Evolutionary conservation across 345 rosid species (phyloP).

Genomic region (Eucalyptus melliodora): DNA sequence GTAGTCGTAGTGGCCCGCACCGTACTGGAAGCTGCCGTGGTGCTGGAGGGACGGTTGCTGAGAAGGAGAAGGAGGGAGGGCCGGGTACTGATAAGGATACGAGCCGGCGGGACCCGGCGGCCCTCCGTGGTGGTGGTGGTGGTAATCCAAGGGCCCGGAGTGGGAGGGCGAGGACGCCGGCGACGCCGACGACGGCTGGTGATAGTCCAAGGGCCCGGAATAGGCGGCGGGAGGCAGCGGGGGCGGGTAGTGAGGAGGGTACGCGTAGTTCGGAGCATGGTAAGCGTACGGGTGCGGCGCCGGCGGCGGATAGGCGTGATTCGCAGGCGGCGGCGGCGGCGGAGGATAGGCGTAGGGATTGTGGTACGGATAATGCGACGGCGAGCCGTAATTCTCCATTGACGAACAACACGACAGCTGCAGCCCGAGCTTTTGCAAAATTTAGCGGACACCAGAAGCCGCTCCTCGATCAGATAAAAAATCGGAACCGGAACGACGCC

Average conservation of each 20-base stretch:
- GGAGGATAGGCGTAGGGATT: too few species aligned
- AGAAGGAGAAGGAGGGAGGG: conserved; percentile 1
- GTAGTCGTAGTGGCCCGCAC: conserved; percentile 18
- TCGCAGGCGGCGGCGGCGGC: too few species aligned
- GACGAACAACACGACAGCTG: too few species aligned
- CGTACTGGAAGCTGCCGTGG: conserved; percentile 33
- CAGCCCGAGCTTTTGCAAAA: too few species aligned
- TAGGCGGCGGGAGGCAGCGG: neutral
- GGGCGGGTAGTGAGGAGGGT: conserved; percentile 22
- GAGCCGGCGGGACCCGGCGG: neutral
- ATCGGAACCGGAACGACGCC: too few species aligned
- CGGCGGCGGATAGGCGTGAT: neutral
- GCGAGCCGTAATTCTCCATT: too few species aligned
- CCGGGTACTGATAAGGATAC: conserved; percentile 33
- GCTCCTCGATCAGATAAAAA: too few species aligned
- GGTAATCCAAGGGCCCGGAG: conserved; percentile 32
- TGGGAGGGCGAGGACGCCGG: conserved; percentile 4
- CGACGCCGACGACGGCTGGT: neutral
- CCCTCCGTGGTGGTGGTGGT: neutral
- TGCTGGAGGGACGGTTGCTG: conserved; percentile 24
- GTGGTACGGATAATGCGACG: too few species aligned
- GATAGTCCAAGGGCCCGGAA: neutral
- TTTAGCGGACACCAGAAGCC: too few species aligned
- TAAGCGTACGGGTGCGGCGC: neutral
- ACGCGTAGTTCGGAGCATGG: conserved; percentile 12